Base-by-base conservation (phyloP, 768 basidiomycete genomes). In the Boletus vermiculosoides region DNA sequence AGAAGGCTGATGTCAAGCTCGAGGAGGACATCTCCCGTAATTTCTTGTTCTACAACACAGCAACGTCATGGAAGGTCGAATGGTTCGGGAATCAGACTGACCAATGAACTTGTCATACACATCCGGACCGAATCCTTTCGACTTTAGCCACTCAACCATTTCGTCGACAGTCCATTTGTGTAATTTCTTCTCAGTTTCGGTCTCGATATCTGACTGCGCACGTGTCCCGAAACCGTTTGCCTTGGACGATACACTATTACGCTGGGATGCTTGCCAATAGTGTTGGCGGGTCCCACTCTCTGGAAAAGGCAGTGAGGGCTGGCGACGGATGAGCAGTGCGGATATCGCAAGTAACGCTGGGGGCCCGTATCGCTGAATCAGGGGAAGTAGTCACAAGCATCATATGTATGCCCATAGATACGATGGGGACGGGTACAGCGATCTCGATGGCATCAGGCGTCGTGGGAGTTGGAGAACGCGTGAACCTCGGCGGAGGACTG, bases 1-100 rank as follows among this genome's bases (percentile, higher is more conserved):
- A 99, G 86, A 16, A 97, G 80, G 66, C 88, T 89, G 53, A 87
- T 84, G 60, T 98, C 94, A 57, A 98, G 88, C 66, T 97, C 96
- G 54, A 98, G 85, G 8, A 99, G 83, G 33, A 98, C 92, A 64
- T 99, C 97, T 20, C 97, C 97, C 0, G 94, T 92, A 52, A 99
- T 98, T 76, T 99, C 97, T 84, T 99, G 94, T 75, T 98, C 96
- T 94, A 69, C 41, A 58, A 40, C 20, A 52, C 3, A 45, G 23
- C 8, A 18, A 28, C 2, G 40, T 67, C 10, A 65, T 20, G 40
- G 11, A 42, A 33, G 20, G 22, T 15, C 1, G 4, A 12, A 49
- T 9, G 9, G 18, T 16, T 9, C 15, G n/a, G 16, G 31, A 30
- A 40, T 34, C 5, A 48, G 28, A 77, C 84, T 58, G 63, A 92